phyloP scores from a whole-genome alignment of 1,284 basidiomycete species.

The Fistulina hepatica region DNA sequence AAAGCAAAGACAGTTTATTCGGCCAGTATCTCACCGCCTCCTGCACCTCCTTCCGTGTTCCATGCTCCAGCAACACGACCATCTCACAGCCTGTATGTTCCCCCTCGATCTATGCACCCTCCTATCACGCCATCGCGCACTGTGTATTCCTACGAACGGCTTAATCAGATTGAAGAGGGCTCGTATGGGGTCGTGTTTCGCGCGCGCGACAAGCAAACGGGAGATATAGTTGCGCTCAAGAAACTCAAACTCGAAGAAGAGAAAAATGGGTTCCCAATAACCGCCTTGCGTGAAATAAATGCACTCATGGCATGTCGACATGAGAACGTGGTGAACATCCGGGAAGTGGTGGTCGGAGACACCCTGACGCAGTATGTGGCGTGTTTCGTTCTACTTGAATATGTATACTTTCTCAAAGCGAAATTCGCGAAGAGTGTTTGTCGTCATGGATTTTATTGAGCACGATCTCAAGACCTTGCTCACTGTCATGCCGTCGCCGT shows the following conservation, averaged over 20 bases:
- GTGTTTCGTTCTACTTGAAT: constrained; percentile 15
- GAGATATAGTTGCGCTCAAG: constrained; percentile 93
- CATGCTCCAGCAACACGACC: constrained; percentile 18
- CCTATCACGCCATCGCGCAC: constrained; percentile 75
- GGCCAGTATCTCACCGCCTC: constrained; percentile 7
- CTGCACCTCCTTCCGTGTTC: constrained; percentile 12
- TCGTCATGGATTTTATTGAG: constrained; percentile 99
- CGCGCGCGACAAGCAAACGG: constrained; percentile 86
- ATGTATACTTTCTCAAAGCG: constrained; percentile 5
- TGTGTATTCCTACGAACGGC: constrained; percentile 83
- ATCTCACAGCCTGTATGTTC: constrained; percentile 57
- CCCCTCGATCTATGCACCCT: constrained; percentile 66
- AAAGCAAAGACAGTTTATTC: constrained; percentile 27
- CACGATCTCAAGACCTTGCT: constrained; percentile 97
- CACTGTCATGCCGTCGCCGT: constrained; percentile 87
- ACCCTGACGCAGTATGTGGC: constrained; percentile 91
- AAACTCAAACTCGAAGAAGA: constrained; percentile 98
- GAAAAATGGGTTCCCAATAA: constrained; percentile 97
- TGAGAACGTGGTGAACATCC: constrained; percentile 90
- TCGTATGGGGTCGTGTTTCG: constrained; percentile 98
- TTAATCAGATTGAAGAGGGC: constrained; percentile 99
- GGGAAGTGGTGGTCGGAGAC: constrained; percentile 98
- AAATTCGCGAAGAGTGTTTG: constrained; percentile 68
- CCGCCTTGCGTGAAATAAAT: constrained; percentile 89
- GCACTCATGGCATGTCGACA: constrained; percentile 88